These are phyloP conservation scores for Sugiyamaella mastotermitis DNA, from an alignment of 805 yeast species.

Conservation along the genomic window DNA sequence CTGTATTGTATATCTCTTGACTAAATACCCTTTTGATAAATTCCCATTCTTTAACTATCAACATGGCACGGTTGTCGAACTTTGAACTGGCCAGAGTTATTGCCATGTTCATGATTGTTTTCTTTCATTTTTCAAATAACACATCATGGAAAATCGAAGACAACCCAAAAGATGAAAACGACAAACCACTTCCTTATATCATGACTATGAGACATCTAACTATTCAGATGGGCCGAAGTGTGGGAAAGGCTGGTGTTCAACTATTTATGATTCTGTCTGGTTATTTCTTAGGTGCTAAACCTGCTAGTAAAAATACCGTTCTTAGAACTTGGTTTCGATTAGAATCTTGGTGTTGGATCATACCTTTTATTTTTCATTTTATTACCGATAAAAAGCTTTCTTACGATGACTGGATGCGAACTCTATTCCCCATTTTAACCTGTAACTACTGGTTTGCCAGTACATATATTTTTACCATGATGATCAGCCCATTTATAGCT, in stretches of 20 bases:
- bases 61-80: slow-evolving; percentile 6
- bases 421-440: slow-evolving; percentile 1
- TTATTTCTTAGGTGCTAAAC: not conserved
- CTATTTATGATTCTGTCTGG: slow-evolving; percentile 2
- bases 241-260: not conserved
- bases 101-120: slow-evolving; percentile 7
- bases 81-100: slow-evolving; percentile 8
- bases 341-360: not conserved
- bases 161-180: too few relatives aligned
- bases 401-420: slow-evolving; percentile 4
- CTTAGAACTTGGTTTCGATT: not conserved
- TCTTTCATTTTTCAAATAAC: slow-evolving; percentile 3
- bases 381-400: too few relatives aligned
- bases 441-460: slow-evolving; percentile 3
- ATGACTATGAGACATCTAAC: too few relatives aligned
- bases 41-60: too few relatives aligned
- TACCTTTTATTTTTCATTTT: too few relatives aligned
- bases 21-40: too few relatives aligned
- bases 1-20: too few relatives aligned
- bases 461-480: not conserved
- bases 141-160: slow-evolving; percentile 2
- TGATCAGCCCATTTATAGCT: slow-evolving; percentile 2
- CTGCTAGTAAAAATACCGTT: not conserved
- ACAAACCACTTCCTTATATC: too few relatives aligned
- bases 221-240: too few relatives aligned